These are phyloP conservation scores for Penicillium subrubescens DNA, from an alignment of 495 filamentous ascomycete genomes.

Conservation along the genomic window DNA sequence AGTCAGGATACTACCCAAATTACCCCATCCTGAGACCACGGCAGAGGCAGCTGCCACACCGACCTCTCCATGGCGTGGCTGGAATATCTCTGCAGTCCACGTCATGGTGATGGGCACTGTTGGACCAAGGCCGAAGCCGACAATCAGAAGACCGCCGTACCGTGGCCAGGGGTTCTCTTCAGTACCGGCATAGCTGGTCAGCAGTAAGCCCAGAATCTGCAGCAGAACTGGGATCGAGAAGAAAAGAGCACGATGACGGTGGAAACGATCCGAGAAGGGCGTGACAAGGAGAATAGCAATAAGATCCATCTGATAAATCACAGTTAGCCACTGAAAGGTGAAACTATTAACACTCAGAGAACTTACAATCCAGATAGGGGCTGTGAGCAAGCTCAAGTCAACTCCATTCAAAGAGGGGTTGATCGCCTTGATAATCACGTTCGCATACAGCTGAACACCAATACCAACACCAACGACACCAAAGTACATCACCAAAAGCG, in stretches of 20 bases:
- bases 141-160: conserved; percentile 85
- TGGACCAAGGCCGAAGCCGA: conserved; percentile 88
- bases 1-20: conserved; percentile 80
- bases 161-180: conserved; percentile 73
- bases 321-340: neutral
- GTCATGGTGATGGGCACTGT: conserved; percentile 93
- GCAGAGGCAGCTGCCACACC: conserved; percentile 89
- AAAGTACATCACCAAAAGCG: conserved; percentile 87
- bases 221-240: conserved; percentile 73
- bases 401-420: conserved; percentile 71
- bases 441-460: conserved; percentile 83
- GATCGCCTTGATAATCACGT: conserved; percentile 79
- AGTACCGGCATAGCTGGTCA: conserved; percentile 72
- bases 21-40: conserved; percentile 82
- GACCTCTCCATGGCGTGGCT: conserved; percentile 84
- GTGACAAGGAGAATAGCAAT: conserved; percentile 85
- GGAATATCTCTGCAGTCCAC: conserved; percentile 91
- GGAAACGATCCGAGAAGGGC: conserved; percentile 85
- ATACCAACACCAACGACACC: conserved; percentile 92
- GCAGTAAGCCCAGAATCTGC: conserved; percentile 80
- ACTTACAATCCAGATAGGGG: conserved; percentile 88
- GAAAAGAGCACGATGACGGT: conserved; percentile 79
- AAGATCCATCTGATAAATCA: conserved; percentile 67
- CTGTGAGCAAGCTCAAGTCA: conserved; percentile 78
- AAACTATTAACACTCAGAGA: too few species aligned